These are phyloP conservation scores for Calonectria montana DNA, from an alignment of 2,329 filamentous ascomycete species.

Conservation along the genomic window DNA sequence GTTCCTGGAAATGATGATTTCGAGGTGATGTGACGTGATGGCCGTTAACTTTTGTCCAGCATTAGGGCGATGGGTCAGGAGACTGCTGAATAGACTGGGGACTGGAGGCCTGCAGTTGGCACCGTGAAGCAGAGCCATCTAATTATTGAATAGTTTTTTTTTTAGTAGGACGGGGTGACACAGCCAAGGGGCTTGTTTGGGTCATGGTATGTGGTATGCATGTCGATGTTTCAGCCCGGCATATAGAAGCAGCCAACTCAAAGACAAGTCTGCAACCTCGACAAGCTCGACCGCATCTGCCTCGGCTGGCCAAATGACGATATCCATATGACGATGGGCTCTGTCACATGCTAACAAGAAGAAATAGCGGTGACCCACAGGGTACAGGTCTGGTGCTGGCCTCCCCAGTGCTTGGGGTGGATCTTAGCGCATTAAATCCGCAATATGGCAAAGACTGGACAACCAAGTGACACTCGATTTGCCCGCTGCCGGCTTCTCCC, in stretches of 20 bases:
- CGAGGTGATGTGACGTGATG: conserved; percentile 9
- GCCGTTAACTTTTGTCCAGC: not conserved
- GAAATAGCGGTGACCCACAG: conserved; percentile 17
- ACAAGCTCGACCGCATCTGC: not conserved
- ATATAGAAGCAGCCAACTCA: conserved; percentile 2
- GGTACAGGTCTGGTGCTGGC: not conserved
- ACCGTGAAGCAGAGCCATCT: not conserved
- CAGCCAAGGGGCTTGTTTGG: not conserved
- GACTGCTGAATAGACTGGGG: not conserved
- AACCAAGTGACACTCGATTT: conserved; percentile 2
- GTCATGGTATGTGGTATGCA: not conserved
- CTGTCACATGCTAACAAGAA: conserved; percentile 16
- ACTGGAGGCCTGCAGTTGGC: not conserved
- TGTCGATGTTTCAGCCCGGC: conserved; percentile 7
- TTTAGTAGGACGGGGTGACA: not conserved
- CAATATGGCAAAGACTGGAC: not conserved
- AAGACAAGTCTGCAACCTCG: not conserved
- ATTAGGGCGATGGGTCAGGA: conserved; percentile 4
- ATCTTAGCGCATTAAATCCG: conserved; percentile 1
- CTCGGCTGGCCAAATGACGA: conserved; percentile 2
- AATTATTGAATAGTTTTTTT: not conserved
- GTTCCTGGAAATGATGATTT: conserved; percentile 4
- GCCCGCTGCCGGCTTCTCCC: conserved; percentile 19
- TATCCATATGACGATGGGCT: conserved; percentile 1
- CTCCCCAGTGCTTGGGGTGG: conserved; percentile 7